Conservation (phyloP, 768 basidiomycete genomes). For the Tulasnella sp. region DNA sequence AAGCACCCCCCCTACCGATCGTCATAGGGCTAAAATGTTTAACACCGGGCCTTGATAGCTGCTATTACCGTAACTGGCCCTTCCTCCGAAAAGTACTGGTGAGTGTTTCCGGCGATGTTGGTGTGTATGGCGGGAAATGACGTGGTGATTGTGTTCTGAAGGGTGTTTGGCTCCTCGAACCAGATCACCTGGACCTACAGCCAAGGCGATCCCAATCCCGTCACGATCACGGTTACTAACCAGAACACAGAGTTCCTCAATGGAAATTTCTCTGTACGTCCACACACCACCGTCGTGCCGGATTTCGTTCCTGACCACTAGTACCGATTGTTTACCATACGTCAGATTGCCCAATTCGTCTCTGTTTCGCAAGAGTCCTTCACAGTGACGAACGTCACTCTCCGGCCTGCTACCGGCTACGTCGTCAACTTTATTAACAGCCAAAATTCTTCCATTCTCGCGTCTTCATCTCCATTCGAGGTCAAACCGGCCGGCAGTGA, state of each 20-base stretch:
- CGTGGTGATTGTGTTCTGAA: constrained; percentile 10
- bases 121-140: constrained; percentile 21
- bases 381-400: constrained; percentile 30
- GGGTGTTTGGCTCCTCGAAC: constrained; percentile 30
- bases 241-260: constrained; percentile 26
- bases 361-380: constrained; percentile 21
- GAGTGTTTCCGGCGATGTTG: neutral
- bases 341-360: constrained; percentile 27
- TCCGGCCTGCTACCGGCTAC: constrained; percentile 22
- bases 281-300: neutral
- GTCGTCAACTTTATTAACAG: constrained; percentile 30
- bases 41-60: neutral
- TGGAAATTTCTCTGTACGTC: constrained; percentile 26
- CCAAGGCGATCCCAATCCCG: constrained; percentile 27
- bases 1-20: neutral
- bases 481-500: constrained; percentile 44
- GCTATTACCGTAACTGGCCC: constrained; percentile 25
- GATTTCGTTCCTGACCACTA: neutral
- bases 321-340: neutral
- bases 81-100: constrained; percentile 27
- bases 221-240: constrained; percentile 29
- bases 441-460: constrained; percentile 34
- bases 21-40: neutral
- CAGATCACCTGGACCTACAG: constrained; percentile 27
- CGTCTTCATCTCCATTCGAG: constrained; percentile 43